Percentiles rank a stretch among this genome's conserved stretches.
phyloP scores from a whole-genome alignment of 148 eudicot species.

The Nepenthes gracilis region DNA sequence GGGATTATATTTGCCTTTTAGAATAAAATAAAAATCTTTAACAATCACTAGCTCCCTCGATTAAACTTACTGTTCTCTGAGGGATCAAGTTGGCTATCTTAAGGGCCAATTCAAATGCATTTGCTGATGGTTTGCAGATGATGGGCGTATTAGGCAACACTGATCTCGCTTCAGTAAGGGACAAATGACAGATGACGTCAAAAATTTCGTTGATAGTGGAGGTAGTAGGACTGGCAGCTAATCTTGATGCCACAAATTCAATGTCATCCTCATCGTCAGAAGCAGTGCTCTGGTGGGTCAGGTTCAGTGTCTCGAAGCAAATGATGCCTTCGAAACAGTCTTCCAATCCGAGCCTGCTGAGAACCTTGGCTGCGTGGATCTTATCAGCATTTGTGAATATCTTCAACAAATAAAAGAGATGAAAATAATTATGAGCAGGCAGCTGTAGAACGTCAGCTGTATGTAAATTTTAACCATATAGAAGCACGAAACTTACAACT shows the following conservation, averaged over 20 bases:
- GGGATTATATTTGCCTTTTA: not conserved
- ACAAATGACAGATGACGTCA: constrained; percentile 64
- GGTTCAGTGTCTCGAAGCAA: constrained; percentile 86
- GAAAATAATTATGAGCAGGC: not conserved
- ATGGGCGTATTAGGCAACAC: constrained; percentile 72
- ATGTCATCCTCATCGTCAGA: constrained; percentile 70
- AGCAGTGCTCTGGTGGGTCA: constrained; percentile 37
- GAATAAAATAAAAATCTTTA: not conserved
- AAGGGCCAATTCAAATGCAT: constrained; percentile 62
- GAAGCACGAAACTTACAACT: constrained; percentile 45
- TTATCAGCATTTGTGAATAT: constrained; percentile 87
- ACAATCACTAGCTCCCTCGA: not conserved
- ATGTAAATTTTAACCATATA: not conserved
- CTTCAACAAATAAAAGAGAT: constrained; percentile 15
- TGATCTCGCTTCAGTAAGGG: constrained; percentile 25
- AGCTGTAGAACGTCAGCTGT: not conserved
- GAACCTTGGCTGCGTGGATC: constrained; percentile 55
- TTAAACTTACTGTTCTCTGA: constrained; percentile 52
- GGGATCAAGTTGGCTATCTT: constrained; percentile 62
- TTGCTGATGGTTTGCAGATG: constrained; percentile 69
- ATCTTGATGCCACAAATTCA: constrained; percentile 36
- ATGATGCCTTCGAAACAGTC: constrained; percentile 90
- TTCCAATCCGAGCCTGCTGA: constrained; percentile 55
- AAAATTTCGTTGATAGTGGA: constrained; percentile 22
- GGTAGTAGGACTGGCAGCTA: not conserved